These are phyloP conservation scores for Sclerospora graminicola DNA, from an alignment of 352 stramenopile genomes.

Conservation along the genomic window DNA sequence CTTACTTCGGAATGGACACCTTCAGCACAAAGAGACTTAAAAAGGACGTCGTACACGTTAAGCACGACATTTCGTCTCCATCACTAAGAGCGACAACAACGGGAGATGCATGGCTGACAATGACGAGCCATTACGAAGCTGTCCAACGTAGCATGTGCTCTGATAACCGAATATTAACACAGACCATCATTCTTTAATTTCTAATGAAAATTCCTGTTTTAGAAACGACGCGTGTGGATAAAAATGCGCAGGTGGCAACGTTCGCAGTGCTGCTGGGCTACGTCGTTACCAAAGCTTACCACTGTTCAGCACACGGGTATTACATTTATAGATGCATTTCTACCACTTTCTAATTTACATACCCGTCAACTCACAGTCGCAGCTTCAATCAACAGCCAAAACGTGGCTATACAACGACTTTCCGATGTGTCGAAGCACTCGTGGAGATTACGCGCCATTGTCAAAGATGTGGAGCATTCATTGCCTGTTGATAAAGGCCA, in stretches of 20 bases:
- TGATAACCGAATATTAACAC: not conserved
- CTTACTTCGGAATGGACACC: conserved; percentile 56
- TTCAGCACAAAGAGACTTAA: conserved; percentile 68
- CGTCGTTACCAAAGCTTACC: conserved; percentile 1
- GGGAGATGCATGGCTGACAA: conserved; percentile 66
- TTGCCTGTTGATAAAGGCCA: conserved; percentile 19
- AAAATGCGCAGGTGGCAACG: conserved; percentile 4
- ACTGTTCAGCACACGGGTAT: not conserved
- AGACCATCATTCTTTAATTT: not conserved
- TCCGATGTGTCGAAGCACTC: conserved; percentile 8
- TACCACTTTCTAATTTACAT: conserved; percentile 1
- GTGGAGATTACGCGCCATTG: conserved; percentile 9
- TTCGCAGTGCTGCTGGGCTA: conserved; percentile 11
- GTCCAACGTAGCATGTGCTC: conserved; percentile 5
- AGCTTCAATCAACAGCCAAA: conserved; percentile 1
- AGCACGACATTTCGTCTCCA: conserved; percentile 41
- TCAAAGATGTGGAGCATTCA: conserved; percentile 9
- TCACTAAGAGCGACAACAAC: conserved; percentile 73
- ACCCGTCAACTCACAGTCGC: conserved; percentile 14
- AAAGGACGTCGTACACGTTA: conserved; percentile 49
- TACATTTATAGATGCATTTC: not conserved
- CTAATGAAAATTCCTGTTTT: no score
- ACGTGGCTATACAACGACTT: conserved; percentile 6
- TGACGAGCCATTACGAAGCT: conserved; percentile 38
- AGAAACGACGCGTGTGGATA: no score